Evolutionary conservation across 345 rosid genomes (phyloP), one percentile per base, ranked within the genome.

Genomic region (Rhizophora mangle): DNA sequence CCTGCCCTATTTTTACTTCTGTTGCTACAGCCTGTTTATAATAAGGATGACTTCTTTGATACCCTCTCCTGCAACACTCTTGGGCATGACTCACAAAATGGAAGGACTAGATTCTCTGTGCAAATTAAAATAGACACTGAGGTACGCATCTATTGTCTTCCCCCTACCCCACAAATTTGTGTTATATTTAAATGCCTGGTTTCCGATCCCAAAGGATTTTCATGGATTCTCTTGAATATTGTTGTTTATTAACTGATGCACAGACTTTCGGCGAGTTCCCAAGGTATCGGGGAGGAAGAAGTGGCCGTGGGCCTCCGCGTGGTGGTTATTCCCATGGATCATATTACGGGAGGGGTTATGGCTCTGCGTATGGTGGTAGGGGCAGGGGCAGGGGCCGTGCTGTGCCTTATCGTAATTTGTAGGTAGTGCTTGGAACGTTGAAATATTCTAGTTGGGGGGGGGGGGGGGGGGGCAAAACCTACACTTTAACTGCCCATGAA

Each of bases 1-100:
- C 10, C 10, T 32, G 29, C 6, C 43, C 15, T 49, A 21, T 30
- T 49, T 69, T 39, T 37, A 30, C 51, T 69, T 64, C 46, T 72
- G 54, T 10, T 71, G 56, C 36, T 73, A 67, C 83, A 93, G 98
- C 81, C 89, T 73, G 81, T 89, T 30, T 93, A 93, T 82, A 91
- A 86, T 71, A 93, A 89, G 83, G 97, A 93, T 62, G 98, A 93
- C 85, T 91, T 91, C 68, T 93, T 91, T 79, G 97, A 93, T 83
- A 78, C 91, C 20, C 87, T 93, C 57, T 93, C 97, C 22, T 82
- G 78, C 78, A 80, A 85, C 62, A 60, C 89, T 13, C 75, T 70
- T 59, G 81, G 72, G 75, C 73, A 76, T 52, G 86, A 82, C 5
- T 84, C 88, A 54, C 91, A 81, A 61, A 85, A 68, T 70, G 85